Evolutionary conservation across 2,329 filamentous ascomycete genomes (phyloP).

Genomic region (Colletotrichum sp.): DNA sequence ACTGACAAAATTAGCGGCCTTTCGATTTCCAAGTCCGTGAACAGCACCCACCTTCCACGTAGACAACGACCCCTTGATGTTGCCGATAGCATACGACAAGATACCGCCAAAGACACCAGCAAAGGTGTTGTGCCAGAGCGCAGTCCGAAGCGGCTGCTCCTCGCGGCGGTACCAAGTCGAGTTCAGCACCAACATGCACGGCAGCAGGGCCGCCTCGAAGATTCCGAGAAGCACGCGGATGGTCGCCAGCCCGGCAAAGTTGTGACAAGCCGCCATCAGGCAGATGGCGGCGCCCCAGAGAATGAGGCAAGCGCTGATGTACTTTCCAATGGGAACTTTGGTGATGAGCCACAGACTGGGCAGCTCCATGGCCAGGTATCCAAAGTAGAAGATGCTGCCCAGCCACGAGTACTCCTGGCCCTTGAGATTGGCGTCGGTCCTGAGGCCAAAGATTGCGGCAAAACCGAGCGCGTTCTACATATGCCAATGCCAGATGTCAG

Average conservation of each 20-base stretch:
- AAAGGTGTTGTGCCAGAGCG: constrained; percentile 63
- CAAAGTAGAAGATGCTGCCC: constrained; percentile 62
- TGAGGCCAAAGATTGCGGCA: constrained; percentile 59
- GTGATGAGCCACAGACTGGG: constrained; percentile 63
- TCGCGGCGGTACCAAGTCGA: constrained; percentile 51
- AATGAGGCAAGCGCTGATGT: constrained; percentile 31
- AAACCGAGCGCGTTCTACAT: constrained; percentile 35
- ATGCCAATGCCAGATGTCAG: background rate
- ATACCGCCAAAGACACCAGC: constrained; percentile 51
- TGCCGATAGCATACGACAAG: constrained; percentile 48
- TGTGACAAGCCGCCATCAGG: constrained; percentile 39
- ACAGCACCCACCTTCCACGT: constrained; percentile 42
- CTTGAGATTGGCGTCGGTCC: constrained; percentile 51
- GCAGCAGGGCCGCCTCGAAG: constrained; percentile 37
- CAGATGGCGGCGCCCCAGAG: constrained; percentile 42
- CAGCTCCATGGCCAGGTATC: constrained; percentile 66
- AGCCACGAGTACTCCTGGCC: constrained; percentile 63
- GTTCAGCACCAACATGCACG: constrained; percentile 52
- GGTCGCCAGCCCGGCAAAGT: constrained; percentile 23
- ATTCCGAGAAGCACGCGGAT: constrained; percentile 26
- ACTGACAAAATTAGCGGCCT: constrained; percentile 34
- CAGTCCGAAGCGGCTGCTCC: constrained; percentile 69
- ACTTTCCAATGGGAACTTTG: constrained; percentile 27
- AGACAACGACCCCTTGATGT: constrained; percentile 28
- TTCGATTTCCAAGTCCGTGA: constrained; percentile 33